phyloP scores from a whole-genome alignment of 495 filamentous ascomycete species.

The Chlorociboria aeruginascens region DNA sequence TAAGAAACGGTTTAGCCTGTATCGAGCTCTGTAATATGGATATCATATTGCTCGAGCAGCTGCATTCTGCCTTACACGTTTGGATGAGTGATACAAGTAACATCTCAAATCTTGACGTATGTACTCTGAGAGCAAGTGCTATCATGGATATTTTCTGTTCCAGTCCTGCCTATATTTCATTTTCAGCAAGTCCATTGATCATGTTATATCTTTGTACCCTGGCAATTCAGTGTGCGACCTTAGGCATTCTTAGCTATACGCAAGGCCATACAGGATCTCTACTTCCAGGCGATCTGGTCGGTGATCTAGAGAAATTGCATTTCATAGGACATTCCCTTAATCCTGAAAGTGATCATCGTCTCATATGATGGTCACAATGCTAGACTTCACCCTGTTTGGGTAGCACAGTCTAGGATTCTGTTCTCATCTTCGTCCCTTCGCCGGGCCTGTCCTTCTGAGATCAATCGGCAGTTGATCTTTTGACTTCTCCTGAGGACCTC shows the following conservation, averaged over 20 bases:
- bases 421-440: constrained; percentile 1
- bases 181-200: background rate
- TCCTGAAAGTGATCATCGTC: background rate
- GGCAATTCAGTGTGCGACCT: background rate
- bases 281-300: background rate
- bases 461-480: background rate
- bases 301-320: background rate
- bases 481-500: constrained; percentile 10
- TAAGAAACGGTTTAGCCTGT: too few species aligned
- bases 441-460: too few species aligned
- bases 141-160: background rate
- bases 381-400: constrained; percentile 5
- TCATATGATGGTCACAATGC: background rate
- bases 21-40: constrained; percentile 2
- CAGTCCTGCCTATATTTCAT: background rate
- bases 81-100: background rate
- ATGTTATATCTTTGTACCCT: background rate
- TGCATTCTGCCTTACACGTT: background rate
- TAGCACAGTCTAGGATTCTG: background rate
- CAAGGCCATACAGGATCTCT: background rate
- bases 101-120: background rate
- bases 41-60: background rate
- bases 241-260: background rate
- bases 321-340: background rate
- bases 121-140: background rate